phyloP scores from a whole-genome alignment of 148 eudicot genomes.

The Diospyros lotus region DNA sequence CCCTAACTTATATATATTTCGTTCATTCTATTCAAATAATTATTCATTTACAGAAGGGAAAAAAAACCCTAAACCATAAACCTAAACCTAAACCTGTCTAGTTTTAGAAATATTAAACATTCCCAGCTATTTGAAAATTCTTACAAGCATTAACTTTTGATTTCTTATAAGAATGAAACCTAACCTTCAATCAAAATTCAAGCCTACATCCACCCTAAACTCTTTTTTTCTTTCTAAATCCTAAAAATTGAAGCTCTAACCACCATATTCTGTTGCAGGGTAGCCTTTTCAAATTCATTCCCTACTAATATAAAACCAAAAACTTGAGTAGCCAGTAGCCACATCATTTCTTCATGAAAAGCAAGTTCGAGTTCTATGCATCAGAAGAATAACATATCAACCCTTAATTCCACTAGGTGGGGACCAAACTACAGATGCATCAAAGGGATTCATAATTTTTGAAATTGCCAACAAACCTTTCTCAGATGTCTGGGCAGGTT shows the following conservation, averaged over 20 bases:
- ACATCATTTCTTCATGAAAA: background rate
- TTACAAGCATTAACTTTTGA: background rate
- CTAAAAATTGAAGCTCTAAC: background rate
- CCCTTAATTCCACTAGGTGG: too few species aligned
- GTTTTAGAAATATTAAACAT: background rate
- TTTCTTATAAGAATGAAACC: background rate
- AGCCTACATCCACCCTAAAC: conserved; percentile 2
- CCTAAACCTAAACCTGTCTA: background rate
- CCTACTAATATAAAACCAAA: background rate
- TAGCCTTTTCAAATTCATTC: background rate
- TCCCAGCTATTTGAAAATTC: background rate
- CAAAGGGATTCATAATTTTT: background rate
- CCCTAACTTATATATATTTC: too few species aligned
- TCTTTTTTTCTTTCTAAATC: background rate
- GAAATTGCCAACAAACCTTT: conserved; percentile 37
- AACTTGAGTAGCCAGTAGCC: background rate
- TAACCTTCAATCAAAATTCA: background rate
- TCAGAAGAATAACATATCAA: background rate
- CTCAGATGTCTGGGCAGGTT: conserved; percentile 35
- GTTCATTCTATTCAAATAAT: too few species aligned
- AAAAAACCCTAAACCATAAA: too few species aligned
- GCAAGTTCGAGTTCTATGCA: background rate
- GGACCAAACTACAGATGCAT: too few species aligned
- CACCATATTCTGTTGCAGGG: background rate
- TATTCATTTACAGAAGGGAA: too few species aligned